phyloP scores from a whole-genome alignment of 345 rosid species.

The Triadica sebifera region DNA sequence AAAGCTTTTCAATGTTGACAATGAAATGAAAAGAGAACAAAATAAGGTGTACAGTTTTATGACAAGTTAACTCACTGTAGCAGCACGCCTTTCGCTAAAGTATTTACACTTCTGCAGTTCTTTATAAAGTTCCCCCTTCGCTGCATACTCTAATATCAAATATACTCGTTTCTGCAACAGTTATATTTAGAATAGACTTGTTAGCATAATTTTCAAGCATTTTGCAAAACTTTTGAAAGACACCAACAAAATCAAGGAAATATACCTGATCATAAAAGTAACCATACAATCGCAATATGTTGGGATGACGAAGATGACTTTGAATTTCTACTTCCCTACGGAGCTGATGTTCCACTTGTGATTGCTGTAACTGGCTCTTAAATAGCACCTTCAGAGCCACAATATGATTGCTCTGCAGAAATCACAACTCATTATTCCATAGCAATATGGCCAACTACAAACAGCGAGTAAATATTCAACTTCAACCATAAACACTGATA shows the following conservation, averaged over 20 bases:
- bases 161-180: conserved; percentile 79
- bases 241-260: not conserved
- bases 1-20: not conserved
- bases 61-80: conserved; percentile 57
- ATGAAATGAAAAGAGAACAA: not conserved
- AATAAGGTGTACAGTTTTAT: not conserved
- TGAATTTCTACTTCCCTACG: conserved; percentile 97
- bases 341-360: conserved; percentile 96
- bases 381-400: conserved; percentile 94
- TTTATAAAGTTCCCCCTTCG: conserved; percentile 87
- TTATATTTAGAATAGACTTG: conserved; percentile 4
- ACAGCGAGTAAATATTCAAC: too few relatives aligned
- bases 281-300: conserved; percentile 85
- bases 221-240: conserved; percentile 1
- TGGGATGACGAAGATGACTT: conserved; percentile 91
- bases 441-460: not conserved
- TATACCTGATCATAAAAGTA: conserved; percentile 93
- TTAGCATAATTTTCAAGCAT: conserved; percentile 7
- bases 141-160: conserved; percentile 79
- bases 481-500: not conserved
- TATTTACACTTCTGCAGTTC: conserved; percentile 86
- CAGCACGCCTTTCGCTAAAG: conserved; percentile 89
- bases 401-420: conserved; percentile 77
- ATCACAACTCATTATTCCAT: not conserved
- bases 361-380: conserved; percentile 90